Base-by-base conservation (phyloP, 768 basidiomycete species). In the Lactifluus hygrophoroides region DNA sequence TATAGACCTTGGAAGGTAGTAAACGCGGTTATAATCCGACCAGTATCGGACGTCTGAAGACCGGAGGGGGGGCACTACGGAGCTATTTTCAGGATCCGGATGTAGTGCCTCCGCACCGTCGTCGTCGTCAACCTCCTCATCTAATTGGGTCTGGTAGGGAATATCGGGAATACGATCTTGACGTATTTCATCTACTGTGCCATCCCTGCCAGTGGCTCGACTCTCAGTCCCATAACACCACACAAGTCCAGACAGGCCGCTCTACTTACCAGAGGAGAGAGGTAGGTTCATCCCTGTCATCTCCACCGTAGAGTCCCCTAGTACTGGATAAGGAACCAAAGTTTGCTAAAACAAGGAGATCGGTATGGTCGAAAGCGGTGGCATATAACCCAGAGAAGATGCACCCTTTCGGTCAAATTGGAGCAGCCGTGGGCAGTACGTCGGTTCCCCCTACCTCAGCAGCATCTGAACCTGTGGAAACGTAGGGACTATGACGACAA, bases 21-120 rank as follows among this genome's bases (percentile, higher is more conserved):
- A 81, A 23, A 85, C 75, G 45, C 81, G 79, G 64, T 73, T 82
- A 66, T 80, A 85, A 69, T 88, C 85, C 14, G 86, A 85, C 85
- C 85, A 88, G 67, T 77, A 85, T 51, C 77, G 76, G 55, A 84
- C 67, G 30, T 74, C 66, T 9, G 72, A 62, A 19, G 52, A 32
- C 14, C 57, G 28, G 25, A 64, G 61, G 1, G 54, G 37, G 28
- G 50, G 50, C n/a, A 64, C 27, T 23, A 32, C 3, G 0, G 21
- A 14, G 23, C 42, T 19, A 25, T 4, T 50, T 37, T 46, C 32
- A 30, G 27, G 40, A 25, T 46, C 38, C 17, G 27, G 47, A n/a
- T n/a, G n/a, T 45, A 16, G 53, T 44, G 6, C 35, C 27, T 47
- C 59, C 2, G 42, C 49, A 23, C 61, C 32, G 8, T 65, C 62